These are phyloP conservation scores for Pelargonium nanum DNA, from an alignment of 345 rosid species.

Conservation along the genomic window DNA sequence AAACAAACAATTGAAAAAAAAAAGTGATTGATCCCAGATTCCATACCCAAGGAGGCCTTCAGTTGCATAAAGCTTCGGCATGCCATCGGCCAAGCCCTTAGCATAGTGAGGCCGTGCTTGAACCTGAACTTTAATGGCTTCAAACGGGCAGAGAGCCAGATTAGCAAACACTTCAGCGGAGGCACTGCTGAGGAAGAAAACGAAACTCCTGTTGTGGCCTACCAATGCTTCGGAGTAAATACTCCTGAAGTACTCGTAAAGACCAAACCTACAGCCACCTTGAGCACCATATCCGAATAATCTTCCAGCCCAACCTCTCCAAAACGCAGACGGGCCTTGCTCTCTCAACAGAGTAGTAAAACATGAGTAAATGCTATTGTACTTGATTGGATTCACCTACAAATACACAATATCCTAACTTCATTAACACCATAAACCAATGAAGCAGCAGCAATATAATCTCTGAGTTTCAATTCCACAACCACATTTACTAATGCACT, in stretches of 20 bases:
- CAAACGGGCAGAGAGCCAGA: constrained; percentile 60
- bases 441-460: too few species aligned
- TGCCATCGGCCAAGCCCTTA: constrained; percentile 50
- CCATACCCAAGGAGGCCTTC: constrained; percentile 59
- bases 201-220: constrained; percentile 24
- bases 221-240: constrained; percentile 36
- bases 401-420: background rate
- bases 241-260: constrained; percentile 59
- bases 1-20: constrained; percentile 6
- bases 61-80: constrained; percentile 41
- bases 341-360: constrained; percentile 48
- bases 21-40: too few species aligned
- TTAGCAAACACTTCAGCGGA: constrained; percentile 66
- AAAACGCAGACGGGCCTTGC: constrained; percentile 54
- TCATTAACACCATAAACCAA: too few species aligned
- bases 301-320: constrained; percentile 68
- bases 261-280: constrained; percentile 62
- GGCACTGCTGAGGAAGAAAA: constrained; percentile 54
- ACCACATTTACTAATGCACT: too few species aligned
- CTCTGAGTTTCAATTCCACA: too few species aligned
- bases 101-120: constrained; percentile 52
- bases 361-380: constrained; percentile 40
- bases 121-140: constrained; percentile 54
- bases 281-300: constrained; percentile 55
- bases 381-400: constrained; percentile 55